Conservation (phyloP, 768 basidiomycete genomes). For the Mycena kentingensis region DNA sequence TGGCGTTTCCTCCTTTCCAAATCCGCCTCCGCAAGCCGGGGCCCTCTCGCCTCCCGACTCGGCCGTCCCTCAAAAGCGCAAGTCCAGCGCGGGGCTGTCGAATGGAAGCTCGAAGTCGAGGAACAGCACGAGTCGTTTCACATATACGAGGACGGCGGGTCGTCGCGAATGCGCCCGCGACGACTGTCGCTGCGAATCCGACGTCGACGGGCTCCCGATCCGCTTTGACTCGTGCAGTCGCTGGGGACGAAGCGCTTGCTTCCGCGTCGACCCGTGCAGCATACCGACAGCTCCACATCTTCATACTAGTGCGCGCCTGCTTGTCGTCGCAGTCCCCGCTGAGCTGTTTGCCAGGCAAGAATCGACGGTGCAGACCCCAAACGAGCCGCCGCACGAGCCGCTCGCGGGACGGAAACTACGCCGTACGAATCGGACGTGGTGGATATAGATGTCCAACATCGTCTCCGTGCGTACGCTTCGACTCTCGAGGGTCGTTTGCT, state of each 20-base stretch:
- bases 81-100: not conserved
- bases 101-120: not conserved
- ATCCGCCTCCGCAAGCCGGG: no score
- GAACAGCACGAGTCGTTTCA: not conserved
- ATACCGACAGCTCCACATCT: slow-evolving; percentile 63
- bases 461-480: slow-evolving; percentile 58
- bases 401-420: slow-evolving; percentile 48
- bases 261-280: slow-evolving; percentile 54
- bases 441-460: slow-evolving; percentile 45
- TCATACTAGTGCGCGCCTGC: not conserved
- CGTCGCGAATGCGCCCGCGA: slow-evolving; percentile 45
- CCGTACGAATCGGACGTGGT: slow-evolving; percentile 51
- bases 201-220: slow-evolving; percentile 79
- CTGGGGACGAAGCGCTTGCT: slow-evolving; percentile 86
- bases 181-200: slow-evolving; percentile 73
- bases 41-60: no score
- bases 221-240: slow-evolving; percentile 80
- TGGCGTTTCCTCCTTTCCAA: no score
- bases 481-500: slow-evolving; percentile 66
- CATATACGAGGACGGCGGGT: not conserved
- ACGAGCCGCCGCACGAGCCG: slow-evolving; percentile 19
- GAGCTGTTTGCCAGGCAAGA: slow-evolving; percentile 8
- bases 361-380: slow-evolving; percentile 21
- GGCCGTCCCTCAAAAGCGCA: slow-evolving; percentile 11
- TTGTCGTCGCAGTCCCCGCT: not conserved